Conservation (phyloP, 2,329 filamentous ascomycete genomes). For the Penicillium sp. region DNA sequence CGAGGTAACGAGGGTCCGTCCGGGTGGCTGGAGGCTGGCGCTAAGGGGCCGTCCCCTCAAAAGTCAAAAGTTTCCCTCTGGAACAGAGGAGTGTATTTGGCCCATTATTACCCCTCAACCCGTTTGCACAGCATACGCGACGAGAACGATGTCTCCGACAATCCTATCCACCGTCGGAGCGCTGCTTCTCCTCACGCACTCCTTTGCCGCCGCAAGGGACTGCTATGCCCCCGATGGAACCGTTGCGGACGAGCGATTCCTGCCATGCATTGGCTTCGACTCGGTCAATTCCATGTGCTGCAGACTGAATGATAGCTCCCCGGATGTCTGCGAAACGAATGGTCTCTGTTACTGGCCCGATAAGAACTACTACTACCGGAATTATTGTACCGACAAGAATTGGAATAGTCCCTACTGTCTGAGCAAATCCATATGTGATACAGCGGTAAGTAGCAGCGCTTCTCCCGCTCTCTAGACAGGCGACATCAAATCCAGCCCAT, state of each 20-base stretch:
- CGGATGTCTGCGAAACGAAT: slow-evolving; percentile 2
- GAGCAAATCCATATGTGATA: background rate
- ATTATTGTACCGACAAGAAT: slow-evolving; percentile 7
- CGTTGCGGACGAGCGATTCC: background rate
- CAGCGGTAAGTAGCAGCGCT: background rate
- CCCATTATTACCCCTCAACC: no score
- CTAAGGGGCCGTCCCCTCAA: no score
- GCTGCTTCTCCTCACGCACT: background rate
- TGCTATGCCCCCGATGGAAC: slow-evolving; percentile 7
- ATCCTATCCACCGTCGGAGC: background rate
- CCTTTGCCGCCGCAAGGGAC: background rate
- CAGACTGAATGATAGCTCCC: slow-evolving; percentile 1
- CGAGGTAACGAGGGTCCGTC: no score
- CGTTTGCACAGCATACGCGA: no score
- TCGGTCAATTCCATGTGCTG: slow-evolving; percentile 10
- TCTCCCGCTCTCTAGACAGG: background rate
- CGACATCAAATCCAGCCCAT: background rate
- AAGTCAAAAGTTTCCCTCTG: no score
- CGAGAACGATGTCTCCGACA: background rate
- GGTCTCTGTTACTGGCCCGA: background rate
- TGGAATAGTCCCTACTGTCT: slow-evolving; percentile 9
- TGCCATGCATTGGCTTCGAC: slow-evolving; percentile 8
- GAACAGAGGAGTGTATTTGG: no score
- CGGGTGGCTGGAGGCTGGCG: no score
- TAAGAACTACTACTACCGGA: background rate